Evolutionary conservation across 2,329 filamentous ascomycete genomes (phyloP).

Genomic region (Calycina marina): DNA sequence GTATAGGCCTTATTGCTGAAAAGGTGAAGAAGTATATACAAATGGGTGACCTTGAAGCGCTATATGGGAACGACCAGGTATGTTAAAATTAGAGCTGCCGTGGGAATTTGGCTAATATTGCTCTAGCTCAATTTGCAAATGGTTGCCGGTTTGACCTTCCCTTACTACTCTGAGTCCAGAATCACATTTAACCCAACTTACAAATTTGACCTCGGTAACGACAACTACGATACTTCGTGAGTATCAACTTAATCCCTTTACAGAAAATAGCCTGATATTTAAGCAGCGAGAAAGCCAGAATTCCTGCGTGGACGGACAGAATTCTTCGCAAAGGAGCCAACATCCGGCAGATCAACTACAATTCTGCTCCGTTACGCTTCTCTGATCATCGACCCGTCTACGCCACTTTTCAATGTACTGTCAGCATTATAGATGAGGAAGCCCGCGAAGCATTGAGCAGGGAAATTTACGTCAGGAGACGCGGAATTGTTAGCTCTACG

Average conservation of each 20-base stretch:
- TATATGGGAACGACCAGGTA: conserved; percentile 88
- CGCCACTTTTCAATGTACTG: conserved; percentile 70
- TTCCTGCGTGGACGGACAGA: conserved; percentile 94
- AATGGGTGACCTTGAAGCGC: conserved; percentile 54
- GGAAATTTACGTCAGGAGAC: conserved; percentile 56
- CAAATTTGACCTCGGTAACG: conserved; percentile 81
- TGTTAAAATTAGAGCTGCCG: too few relatives aligned
- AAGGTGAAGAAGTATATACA: conserved; percentile 61
- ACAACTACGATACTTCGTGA: conserved; percentile 83
- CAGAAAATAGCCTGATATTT: too few relatives aligned
- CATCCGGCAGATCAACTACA: conserved; percentile 70
- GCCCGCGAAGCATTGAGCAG: conserved; percentile 58
- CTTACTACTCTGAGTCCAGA: conserved; percentile 77
- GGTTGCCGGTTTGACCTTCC: conserved; percentile 81
- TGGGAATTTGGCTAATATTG: conserved; percentile 1
- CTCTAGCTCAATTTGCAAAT: conserved; percentile 83
- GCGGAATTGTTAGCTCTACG: conserved; percentile 49
- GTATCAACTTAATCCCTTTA: too few relatives aligned
- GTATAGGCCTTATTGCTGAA: conserved; percentile 73
- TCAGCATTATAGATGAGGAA: conserved; percentile 66
- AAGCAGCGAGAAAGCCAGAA: conserved; percentile 76
- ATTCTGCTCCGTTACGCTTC: conserved; percentile 68
- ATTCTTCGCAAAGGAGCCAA: conserved; percentile 77
- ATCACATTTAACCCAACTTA: conserved; percentile 90
- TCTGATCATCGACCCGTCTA: conserved; percentile 96